Percentiles rank a stretch among this genome's conserved stretches.
Evolutionary conservation across 2,329 filamentous ascomycete species (phyloP).

Genomic region (Cordyceps cateniannulata): DNA sequence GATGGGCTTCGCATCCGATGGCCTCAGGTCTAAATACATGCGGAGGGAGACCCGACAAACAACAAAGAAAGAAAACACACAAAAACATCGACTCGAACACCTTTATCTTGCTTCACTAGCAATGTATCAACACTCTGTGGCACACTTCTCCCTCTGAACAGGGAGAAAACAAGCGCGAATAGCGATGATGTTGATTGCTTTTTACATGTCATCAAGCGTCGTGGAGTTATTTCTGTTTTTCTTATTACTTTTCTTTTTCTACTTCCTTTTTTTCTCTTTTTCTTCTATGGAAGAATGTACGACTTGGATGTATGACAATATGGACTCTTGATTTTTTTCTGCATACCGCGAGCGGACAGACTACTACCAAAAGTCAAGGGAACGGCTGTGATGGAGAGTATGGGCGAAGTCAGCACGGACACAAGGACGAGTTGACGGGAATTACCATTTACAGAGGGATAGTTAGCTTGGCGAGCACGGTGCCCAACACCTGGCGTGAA

Average conservation of each 20-base stretch:
- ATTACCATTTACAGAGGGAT: too few species aligned
- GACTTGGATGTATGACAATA: conserved; percentile 13
- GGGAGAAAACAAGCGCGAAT: background rate
- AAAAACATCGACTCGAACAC: background rate
- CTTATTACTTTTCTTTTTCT: background rate
- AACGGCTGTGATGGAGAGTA: background rate
- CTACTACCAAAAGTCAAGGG: background rate
- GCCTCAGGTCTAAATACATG: conserved; percentile 37
- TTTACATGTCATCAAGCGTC: conserved; percentile 5
- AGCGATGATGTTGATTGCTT: conserved; percentile 7
- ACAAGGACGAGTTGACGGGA: background rate
- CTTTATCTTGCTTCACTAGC: background rate
- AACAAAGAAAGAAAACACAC: background rate
- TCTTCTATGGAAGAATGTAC: conserved; percentile 14
- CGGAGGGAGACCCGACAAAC: background rate
- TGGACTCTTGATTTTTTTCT: conserved; percentile 8
- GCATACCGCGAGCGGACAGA: background rate
- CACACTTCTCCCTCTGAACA: background rate
- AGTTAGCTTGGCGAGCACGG: too few species aligned
- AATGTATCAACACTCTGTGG: background rate
- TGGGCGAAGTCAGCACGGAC: background rate
- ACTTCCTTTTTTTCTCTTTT: background rate
- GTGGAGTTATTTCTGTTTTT: background rate
- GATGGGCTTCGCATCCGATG: conserved; percentile 72
- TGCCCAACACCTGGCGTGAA: background rate